Conservation (phyloP, 139 green algal genomes). For the Astrephomene gubernaculifera region DNA sequence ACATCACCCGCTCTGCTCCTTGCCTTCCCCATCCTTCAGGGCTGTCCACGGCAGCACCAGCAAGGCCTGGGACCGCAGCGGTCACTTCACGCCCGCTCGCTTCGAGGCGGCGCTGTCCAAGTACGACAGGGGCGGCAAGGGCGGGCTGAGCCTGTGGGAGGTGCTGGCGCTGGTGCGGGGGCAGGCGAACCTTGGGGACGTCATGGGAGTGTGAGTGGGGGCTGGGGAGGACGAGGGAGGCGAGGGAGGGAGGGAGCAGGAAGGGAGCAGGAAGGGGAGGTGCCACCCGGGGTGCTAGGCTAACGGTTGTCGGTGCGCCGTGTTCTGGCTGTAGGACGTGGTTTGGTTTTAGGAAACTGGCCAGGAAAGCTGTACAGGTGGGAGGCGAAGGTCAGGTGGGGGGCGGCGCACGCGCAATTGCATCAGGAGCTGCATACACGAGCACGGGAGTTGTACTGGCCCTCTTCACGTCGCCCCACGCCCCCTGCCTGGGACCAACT, state of each 20-base stretch:
- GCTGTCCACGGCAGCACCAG: constrained; percentile 29
- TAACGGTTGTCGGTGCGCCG: no score
- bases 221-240: not conserved
- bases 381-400: no score
- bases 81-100: constrained; percentile 24
- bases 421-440: no score
- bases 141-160: constrained; percentile 26
- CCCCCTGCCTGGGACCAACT: no score
- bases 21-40: not conserved
- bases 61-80: constrained; percentile 25
- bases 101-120: constrained; percentile 42
- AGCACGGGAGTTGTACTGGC: no score
- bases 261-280: not conserved
- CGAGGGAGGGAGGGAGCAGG: not conserved
- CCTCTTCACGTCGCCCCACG: no score
- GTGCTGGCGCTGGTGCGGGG: constrained; percentile 3
- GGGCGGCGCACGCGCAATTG: no score
- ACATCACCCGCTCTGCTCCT: no score
- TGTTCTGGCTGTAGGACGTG: no score
- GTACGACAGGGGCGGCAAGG: constrained; percentile 43
- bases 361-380: no score
- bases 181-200: constrained; percentile 40
- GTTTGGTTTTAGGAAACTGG: no score
- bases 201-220: constrained; percentile 19
- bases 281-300: not conserved